Base-by-base conservation (phyloP, 805 yeast species). In the Nakazawaea wickerhamii region DNA sequence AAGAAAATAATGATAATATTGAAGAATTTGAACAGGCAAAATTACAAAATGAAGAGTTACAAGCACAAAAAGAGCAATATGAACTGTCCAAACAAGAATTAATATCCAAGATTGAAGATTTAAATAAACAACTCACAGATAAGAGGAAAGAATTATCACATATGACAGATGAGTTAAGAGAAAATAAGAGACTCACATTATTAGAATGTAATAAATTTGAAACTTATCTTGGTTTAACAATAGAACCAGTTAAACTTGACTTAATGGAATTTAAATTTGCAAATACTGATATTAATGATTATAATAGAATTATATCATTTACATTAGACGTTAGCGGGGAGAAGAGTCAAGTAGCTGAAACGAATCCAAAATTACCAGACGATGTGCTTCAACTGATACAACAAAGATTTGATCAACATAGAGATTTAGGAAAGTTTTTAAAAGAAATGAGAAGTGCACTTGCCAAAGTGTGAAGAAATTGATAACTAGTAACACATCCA, bases 221-320 rank as follows among this genome's bases (percentile, higher is more conserved):
- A 46, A 60, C 57, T 36, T 61, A 71, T 44, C 57, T 73, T 40
- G 81, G 82, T 1, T 50, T 75, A 22, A 63, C 58, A 38, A 65
- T 76, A 28, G 71, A 70, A 46, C 70, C 68, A 5, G 57, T 67
- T 6, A 54, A 55, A 8, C 61, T 57, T 26, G 57, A 63, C 26
- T 41, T 43, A 5, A 55, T 76, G 14, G 54, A 52, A 36, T 74
- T 76, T 45, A 54, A 59, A 1, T 75, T 76, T 49, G 59, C 52
- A 20, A 71, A 75, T 46, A 60, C 75, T 8, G 79, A 75, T 43
- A 63, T 74, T 4, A 60, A 64, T 34, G 64, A 74, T 49, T 61
- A 62, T 32, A 65, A 66, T 31, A 60, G 62, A 32, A 70, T 70
- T 42, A 73, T 67, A n/a, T 61, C 65, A 45, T 62, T 73, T 37